phyloP scores from a whole-genome alignment of 2,329 filamentous ascomycete genomes.

The Venturia oleaginea region DNA sequence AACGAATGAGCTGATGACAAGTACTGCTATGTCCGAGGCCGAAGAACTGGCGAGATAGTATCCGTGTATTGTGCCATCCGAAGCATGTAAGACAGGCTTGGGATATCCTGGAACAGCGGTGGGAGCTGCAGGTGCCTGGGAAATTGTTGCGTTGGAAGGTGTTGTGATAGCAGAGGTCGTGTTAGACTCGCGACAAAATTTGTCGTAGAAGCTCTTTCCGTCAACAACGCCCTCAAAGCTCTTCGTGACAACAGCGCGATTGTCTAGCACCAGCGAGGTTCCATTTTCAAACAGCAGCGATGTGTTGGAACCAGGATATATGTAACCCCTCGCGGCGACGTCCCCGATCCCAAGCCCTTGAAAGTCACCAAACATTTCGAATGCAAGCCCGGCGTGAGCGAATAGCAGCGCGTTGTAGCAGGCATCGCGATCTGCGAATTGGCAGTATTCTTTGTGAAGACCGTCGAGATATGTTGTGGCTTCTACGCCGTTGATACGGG shows the following conservation, averaged over 20 bases:
- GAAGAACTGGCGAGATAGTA: constrained; percentile 37
- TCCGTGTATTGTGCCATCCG: constrained; percentile 33
- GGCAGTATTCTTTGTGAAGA: too few species aligned
- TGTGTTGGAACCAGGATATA: constrained; percentile 36
- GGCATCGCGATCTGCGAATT: too few species aligned
- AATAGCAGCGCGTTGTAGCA: too few species aligned
- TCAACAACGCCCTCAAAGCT: constrained; percentile 32
- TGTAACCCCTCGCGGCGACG: too few species aligned
- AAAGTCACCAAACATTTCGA: too few species aligned
- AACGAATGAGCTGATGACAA: constrained; percentile 35
- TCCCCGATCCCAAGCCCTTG: too few species aligned
- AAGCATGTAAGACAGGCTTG: too few species aligned
- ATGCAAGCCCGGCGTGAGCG: too few species aligned
- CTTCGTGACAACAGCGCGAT: constrained; percentile 35
- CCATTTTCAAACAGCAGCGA: constrained; percentile 38
- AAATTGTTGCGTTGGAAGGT: constrained; percentile 30
- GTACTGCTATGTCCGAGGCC: constrained; percentile 37
- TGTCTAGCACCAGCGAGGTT: constrained; percentile 30
- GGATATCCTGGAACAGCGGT: too few species aligned
- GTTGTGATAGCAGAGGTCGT: constrained; percentile 33
- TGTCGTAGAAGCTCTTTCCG: constrained; percentile 33
- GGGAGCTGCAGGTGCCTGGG: neutral
- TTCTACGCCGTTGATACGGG: too few species aligned
- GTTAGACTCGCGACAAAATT: constrained; percentile 21
- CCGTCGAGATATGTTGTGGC: too few species aligned